A percentile compares a stretch with the other conserved stretches of the same genome.
These are phyloP conservation scores for Cyclostephanos invisitatus DNA, from an alignment of 108 stramenopile species.

Conservation along the genomic window DNA sequence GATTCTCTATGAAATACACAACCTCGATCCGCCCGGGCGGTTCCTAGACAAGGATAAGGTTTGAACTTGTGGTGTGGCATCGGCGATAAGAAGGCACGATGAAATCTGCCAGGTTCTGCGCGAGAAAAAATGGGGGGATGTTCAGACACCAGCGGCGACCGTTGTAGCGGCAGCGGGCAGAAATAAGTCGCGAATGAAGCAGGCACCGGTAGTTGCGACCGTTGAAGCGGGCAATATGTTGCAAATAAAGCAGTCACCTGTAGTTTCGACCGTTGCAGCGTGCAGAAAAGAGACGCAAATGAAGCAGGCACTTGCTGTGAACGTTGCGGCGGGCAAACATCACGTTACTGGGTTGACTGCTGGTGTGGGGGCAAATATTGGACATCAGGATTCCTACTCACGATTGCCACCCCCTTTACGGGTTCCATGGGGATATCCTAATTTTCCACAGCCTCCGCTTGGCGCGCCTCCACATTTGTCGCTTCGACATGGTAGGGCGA, in stretches of 20 bases:
- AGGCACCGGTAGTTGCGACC: too few relatives aligned
- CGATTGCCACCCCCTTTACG: slow-evolving; percentile 5
- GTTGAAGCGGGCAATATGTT: too few relatives aligned
- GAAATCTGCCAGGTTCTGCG: slow-evolving; percentile 44
- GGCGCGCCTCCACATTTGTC: neutral
- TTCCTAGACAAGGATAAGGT: slow-evolving; percentile 65
- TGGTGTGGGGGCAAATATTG: neutral
- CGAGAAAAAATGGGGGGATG: too few relatives aligned
- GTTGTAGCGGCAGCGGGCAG: too few relatives aligned
- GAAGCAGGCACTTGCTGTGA: slow-evolving; percentile 34
- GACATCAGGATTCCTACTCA: neutral
- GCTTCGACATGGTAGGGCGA: neutral
- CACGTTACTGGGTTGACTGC: slow-evolving; percentile 4
- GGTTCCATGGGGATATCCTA: slow-evolving; percentile 7
- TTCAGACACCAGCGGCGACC: too few relatives aligned
- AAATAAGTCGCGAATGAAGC: too few relatives aligned
- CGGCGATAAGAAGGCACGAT: slow-evolving; percentile 81
- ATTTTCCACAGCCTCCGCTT: neutral
- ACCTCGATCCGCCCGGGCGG: too few relatives aligned
- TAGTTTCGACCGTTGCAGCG: too few relatives aligned
- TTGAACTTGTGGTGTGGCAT: slow-evolving; percentile 72
- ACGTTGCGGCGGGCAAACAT: slow-evolving; percentile 32
- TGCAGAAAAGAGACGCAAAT: slow-evolving; percentile 33
- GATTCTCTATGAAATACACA: too few relatives aligned
- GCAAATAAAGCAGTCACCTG: too few relatives aligned